phyloP scores from a whole-genome alignment of 495 filamentous ascomycete species.

The Xylaria intraflava region DNA sequence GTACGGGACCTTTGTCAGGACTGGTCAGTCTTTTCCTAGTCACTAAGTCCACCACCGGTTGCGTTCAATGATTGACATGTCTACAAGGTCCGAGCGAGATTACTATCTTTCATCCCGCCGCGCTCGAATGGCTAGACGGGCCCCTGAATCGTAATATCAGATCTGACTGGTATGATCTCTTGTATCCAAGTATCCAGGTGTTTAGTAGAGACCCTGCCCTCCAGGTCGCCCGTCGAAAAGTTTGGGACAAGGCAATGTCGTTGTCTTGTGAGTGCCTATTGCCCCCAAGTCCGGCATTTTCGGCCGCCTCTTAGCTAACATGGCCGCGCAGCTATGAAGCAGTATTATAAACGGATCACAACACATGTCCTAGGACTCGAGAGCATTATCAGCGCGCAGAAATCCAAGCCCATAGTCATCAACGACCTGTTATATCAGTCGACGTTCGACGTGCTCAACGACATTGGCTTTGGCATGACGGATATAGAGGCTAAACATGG shows the following conservation, averaged over 20 bases:
- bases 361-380: no score
- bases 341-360: no score
- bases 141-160: neutral
- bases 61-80: no score
- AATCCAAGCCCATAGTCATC: no score
- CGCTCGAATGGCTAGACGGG: neutral
- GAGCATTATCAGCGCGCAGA: no score
- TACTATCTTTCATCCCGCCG: neutral
- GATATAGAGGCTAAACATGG: slow-evolving; percentile 31
- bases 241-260: neutral
- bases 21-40: no score
- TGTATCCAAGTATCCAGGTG: neutral
- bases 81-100: neutral
- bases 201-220: neutral
- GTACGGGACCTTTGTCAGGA: slow-evolving; percentile 36
- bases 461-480: slow-evolving; percentile 33
- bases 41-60: no score
- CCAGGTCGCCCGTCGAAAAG: neutral
- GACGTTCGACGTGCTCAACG: slow-evolving; percentile 41
- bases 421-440: no score
- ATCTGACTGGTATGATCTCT: neutral
- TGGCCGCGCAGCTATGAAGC: no score
- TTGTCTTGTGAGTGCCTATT: neutral
- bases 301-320: no score
- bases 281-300: no score